phyloP scores from a whole-genome alignment of 108 stramenopile species.

The Conticribra guillardii region DNA sequence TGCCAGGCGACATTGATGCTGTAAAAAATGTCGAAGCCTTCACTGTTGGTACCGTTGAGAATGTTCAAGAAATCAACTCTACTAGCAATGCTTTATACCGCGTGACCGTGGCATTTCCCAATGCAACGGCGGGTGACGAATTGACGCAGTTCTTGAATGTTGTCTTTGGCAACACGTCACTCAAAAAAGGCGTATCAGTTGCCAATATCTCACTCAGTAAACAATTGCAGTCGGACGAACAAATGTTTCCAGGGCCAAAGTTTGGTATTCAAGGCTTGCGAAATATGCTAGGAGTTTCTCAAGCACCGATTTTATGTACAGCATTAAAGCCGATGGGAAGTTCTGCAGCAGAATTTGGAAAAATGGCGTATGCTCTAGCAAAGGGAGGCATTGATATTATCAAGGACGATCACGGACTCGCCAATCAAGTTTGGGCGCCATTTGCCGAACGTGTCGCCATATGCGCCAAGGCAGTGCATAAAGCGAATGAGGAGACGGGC shows the following conservation, averaged over 20 bases:
- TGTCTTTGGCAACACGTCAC: conserved; percentile 35
- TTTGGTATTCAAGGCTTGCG: conserved; percentile 35
- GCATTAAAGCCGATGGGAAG: conserved; percentile 38
- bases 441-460: conserved; percentile 30
- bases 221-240: conserved; percentile 13
- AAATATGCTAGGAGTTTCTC: conserved; percentile 9
- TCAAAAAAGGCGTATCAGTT: conserved; percentile 29
- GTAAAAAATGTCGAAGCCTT: conserved; percentile 28
- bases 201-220: conserved; percentile 17
- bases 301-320: conserved; percentile 29
- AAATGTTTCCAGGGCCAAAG: conserved; percentile 39
- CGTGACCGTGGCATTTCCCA: conserved; percentile 20
- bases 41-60: conserved; percentile 30
- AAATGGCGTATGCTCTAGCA: conserved; percentile 36
- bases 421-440: conserved; percentile 40
- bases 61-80: neutral
- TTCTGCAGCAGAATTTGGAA: conserved; percentile 25
- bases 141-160: conserved; percentile 40
- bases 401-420: conserved; percentile 46
- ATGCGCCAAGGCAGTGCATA: conserved; percentile 25
- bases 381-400: conserved; percentile 43
- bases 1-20: conserved; percentile 18
- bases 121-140: conserved; percentile 32
- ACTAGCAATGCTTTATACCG: conserved; percentile 10
- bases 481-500: conserved; percentile 35